Evolutionary conservation across 768 basidiomycete genomes (phyloP).

Genomic region (Leccinum aurantiacum): DNA sequence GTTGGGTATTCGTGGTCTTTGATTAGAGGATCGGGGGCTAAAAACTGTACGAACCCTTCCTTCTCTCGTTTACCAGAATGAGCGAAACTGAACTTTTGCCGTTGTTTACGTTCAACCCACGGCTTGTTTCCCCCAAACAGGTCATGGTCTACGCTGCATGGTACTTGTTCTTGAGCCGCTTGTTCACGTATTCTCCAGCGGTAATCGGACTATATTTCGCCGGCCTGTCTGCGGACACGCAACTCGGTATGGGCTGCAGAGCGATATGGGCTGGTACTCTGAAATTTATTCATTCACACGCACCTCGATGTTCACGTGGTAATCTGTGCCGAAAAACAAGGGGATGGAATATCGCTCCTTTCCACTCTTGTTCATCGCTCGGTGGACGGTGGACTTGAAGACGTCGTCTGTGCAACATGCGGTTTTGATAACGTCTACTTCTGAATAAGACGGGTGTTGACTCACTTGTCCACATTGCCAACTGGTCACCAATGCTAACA

Average conservation of each 20-base stretch:
- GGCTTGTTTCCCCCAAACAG: too few species aligned
- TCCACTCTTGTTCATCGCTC: conserved; percentile 77
- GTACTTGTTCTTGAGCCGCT: conserved; percentile 55
- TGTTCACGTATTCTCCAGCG: conserved; percentile 83
- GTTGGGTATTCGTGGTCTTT: too few species aligned
- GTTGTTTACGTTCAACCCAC: too few species aligned
- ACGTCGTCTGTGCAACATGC: conserved; percentile 60
- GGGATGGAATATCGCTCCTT: conserved; percentile 81
- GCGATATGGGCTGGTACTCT: neutral
- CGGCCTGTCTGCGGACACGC: conserved; percentile 53
- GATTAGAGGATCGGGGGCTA: too few species aligned
- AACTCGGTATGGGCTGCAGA: conserved; percentile 43
- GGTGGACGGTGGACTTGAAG: conserved; percentile 88
- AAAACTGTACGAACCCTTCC: too few species aligned
- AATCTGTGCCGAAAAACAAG: conserved; percentile 88
- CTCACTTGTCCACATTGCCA: conserved; percentile 87
- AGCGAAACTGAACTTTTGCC: too few species aligned
- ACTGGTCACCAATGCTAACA: conserved; percentile 78
- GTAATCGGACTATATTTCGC: conserved; percentile 68
- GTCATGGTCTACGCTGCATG: conserved; percentile 6
- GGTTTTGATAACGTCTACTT: too few species aligned
- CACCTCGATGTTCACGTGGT: conserved; percentile 79
- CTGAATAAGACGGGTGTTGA: neutral
- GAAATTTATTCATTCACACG: conserved; percentile 9
- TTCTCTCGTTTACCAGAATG: too few species aligned